Base-by-base conservation (phyloP, 805 yeast genomes). In the Starmerella bacillaris region DNA sequence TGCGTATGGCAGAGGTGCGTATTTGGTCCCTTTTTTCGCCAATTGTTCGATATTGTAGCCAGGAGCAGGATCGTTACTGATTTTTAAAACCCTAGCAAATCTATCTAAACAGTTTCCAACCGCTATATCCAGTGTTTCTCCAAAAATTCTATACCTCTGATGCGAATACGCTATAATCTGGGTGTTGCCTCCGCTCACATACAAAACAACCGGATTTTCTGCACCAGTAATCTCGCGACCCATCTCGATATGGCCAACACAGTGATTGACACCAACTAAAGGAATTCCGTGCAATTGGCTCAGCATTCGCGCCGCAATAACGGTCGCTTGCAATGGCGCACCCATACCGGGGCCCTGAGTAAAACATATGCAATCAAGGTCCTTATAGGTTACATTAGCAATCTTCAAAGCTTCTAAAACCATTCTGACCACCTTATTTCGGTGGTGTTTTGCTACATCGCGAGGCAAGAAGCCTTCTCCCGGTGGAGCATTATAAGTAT, bases 311-410 rank as follows among this genome's bases (percentile, higher is more conserved):
- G 98, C 96, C 1, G 92, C 92, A 33, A 89, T 65, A 3, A 77
- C 96, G 27, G 83, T 94, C 37, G 86, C 72, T 48, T 89, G 93
- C 35, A 89, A 59, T 0, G 99, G 99, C 1, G 96, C 96, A 2
- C 99, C 99, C 96, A 89, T 89, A 1, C 99, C 99, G 1, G 98
- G 99, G 4, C 98, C 98, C 56, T 78, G 92, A 1, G 98, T 89
- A 54, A 89, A 89, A 54, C 94, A 82, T 33, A 89, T 78, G 42
- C 65, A 60, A 40, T 60, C 63, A 21, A 61, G 43, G 6, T 59
- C 61, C 1, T 43, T 24, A 9, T 59, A 57, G 2, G 48, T 45
- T 4, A 80, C 49, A 0, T 58, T 54, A 2, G 92, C 75, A 28
- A 74, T 84, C 2, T 54, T 53, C 28, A 89, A 49, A 0, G 96